Base-by-base conservation (phyloP, 2,329 filamentous ascomycete species). In the Fusarium sp. region DNA sequence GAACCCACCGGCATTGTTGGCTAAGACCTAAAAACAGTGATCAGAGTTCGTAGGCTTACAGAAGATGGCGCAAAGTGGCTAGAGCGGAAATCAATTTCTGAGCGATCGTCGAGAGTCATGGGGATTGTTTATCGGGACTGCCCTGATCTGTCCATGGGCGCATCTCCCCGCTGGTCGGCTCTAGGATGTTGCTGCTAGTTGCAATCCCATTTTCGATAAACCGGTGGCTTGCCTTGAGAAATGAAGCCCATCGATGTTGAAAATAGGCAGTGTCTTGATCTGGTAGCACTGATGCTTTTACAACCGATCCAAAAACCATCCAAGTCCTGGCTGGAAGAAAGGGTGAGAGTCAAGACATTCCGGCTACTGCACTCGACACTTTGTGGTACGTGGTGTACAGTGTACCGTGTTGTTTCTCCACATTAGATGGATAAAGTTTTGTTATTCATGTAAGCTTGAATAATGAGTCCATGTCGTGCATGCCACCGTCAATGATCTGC, bases 41-140 rank as follows among this genome's bases (percentile, higher is more conserved):
- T 55, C 31, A 37, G 26, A 31, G 49, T 52, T 58, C 31, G 46
- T 55, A 21, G 28, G 45, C 43, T 57, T 30, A 46, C 25, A 56
- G 66, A 68, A 26, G 51, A 67, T 62, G 57, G 62, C 39, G 51
- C 39, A 55, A 57, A 52, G 49, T 60, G 43, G 23, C n/a, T 52
- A 52, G 55, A 45, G 50, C 50, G 44, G 57, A 57, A 63, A 53
- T 41, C 53, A 63, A 41, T 57, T 39, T 54, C 45, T 37, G 39
- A 56, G 55, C 34, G 65, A 66, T 74, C 58, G 66, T 49, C 51
- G 28, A 59, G 44, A 51, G 37, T 42, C 34, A 65, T 68, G 72
- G 65, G 59, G 56, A 67, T 66, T 72, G 57, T 74, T 74, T 74
- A 62, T 71, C 64, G 19, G 67, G 44, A 52, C 52, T 43, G 44